These are phyloP conservation scores for Bassia scoparia DNA, from an alignment of 148 eudicot species.

Conservation along the genomic window DNA sequence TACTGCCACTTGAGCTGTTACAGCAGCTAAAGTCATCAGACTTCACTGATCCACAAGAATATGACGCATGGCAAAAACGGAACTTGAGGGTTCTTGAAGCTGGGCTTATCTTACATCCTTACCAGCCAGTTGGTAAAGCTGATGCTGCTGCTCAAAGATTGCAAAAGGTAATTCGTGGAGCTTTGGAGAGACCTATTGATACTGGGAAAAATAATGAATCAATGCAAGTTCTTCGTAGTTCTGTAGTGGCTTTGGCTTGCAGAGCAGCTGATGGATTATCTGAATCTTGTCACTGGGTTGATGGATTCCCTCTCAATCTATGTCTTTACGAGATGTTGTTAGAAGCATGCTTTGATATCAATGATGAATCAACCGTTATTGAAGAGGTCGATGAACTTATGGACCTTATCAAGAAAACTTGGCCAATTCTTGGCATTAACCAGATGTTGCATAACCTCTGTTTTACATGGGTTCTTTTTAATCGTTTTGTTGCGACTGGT, in stretches of 20 bases:
- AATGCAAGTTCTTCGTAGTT: slow-evolving; percentile 84
- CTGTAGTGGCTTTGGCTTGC: slow-evolving; percentile 75
- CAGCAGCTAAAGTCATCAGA: slow-evolving; percentile 91
- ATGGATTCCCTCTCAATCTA: slow-evolving; percentile 84
- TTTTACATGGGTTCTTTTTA: slow-evolving; percentile 87
- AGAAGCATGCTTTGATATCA: slow-evolving; percentile 79
- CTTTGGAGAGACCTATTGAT: slow-evolving; percentile 78
- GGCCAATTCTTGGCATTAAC: slow-evolving; percentile 83
- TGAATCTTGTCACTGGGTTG: slow-evolving; percentile 93
- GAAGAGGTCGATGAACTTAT: slow-evolving; percentile 92
- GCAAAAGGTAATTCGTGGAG: slow-evolving; percentile 64
- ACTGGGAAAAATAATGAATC: slow-evolving; percentile 87
- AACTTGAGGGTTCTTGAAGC: slow-evolving; percentile 83
- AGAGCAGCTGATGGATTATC: slow-evolving; percentile 66
- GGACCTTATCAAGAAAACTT: slow-evolving; percentile 91
- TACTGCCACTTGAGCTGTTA: slow-evolving; percentile 86
- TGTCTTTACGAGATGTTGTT: slow-evolving; percentile 79
- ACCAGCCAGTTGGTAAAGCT: slow-evolving; percentile 67
- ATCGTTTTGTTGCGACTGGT: slow-evolving; percentile 85
- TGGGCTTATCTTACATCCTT: slow-evolving; percentile 83
- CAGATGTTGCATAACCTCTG: slow-evolving; percentile 87
- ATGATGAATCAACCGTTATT: slow-evolving; percentile 64
- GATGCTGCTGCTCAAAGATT: slow-evolving; percentile 66
- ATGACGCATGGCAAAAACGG: slow-evolving; percentile 83
- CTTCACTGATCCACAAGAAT: slow-evolving; percentile 77